Percentiles rank a stretch among this genome's conserved stretches.
These are phyloP conservation scores for Aspergillus calidoustus DNA, from an alignment of 2,329 filamentous ascomycete species.

Conservation along the genomic window DNA sequence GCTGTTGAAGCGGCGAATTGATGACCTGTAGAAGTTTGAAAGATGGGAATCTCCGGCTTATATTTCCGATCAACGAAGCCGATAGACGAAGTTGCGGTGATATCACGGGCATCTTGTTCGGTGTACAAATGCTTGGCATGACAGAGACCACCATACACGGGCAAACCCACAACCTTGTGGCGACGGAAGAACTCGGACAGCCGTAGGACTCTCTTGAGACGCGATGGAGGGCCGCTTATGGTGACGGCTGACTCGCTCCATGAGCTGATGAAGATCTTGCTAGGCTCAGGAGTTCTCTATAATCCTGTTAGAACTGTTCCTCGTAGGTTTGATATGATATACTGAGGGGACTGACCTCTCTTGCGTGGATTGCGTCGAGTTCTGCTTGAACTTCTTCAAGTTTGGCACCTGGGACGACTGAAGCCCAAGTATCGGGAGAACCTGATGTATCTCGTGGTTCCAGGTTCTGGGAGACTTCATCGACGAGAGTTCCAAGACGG, in stretches of 20 bases:
- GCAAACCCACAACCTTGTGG: constrained; percentile 27
- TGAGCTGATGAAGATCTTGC: constrained; percentile 32
- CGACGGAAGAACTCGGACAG: constrained; percentile 28
- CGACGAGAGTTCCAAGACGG: constrained; percentile 51
- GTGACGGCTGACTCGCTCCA: constrained; percentile 26
- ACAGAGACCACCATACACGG: constrained; percentile 36
- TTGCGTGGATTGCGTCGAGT: constrained; percentile 26
- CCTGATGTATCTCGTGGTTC: constrained; percentile 38
- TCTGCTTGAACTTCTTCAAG: constrained; percentile 29
- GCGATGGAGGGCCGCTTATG: constrained; percentile 33
- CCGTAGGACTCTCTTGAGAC: constrained; percentile 29
- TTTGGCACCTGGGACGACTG: constrained; percentile 28
- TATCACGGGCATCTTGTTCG: constrained; percentile 17
- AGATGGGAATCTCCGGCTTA: not conserved
- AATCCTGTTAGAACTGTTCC: not conserved
- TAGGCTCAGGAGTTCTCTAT: constrained; percentile 22
- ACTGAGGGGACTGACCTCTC: constrained; percentile 14
- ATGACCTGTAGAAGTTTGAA: constrained; percentile 9
- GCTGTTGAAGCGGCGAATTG: constrained; percentile 4
- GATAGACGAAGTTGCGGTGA: constrained; percentile 2
- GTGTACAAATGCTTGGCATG: constrained; percentile 55
- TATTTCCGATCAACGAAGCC: not conserved
- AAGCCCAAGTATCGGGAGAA: constrained; percentile 31
- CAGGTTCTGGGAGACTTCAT: constrained; percentile 49
- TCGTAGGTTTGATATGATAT: too few species aligned